Evolutionary conservation across 352 stramenopile species (phyloP).

Genomic region (Phytophthora brassicae): DNA sequence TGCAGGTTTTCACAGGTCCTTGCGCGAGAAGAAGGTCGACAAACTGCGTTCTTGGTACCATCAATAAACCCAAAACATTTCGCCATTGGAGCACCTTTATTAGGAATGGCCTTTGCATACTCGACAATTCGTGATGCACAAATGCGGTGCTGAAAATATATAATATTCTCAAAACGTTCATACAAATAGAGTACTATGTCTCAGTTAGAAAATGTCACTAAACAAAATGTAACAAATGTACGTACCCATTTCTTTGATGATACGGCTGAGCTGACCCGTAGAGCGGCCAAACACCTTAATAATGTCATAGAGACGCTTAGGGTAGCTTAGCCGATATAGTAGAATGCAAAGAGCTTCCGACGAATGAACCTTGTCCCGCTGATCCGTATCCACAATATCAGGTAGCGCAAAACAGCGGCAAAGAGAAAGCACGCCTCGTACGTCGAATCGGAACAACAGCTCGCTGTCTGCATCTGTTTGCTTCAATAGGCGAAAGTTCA

Average conservation of each 20-base stretch:
- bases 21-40: background rate
- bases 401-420: background rate
- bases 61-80: conserved; percentile 10
- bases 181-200: background rate
- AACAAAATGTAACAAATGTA: background rate
- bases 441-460: conserved; percentile 9
- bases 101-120: background rate
- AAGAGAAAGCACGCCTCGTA: background rate
- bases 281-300: conserved; percentile 9
- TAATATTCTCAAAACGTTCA: background rate
- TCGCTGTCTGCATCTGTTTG: background rate
- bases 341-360: conserved; percentile 12
- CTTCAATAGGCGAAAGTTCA: background rate
- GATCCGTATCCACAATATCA: background rate
- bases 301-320: conserved; percentile 16
- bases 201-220: too few relatives aligned
- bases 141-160: conserved; percentile 1
- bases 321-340: conserved; percentile 13
- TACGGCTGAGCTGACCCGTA: conserved; percentile 3
- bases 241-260: conserved; percentile 12
- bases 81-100: conserved; percentile 1
- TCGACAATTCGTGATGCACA: background rate
- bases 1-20: background rate
- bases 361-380: background rate
- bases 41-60: conserved; percentile 9